Evolutionary conservation across 805 yeast genomes (phyloP), one percentile per base, ranked within the genome.

Genomic region (Candida awuae): DNA sequence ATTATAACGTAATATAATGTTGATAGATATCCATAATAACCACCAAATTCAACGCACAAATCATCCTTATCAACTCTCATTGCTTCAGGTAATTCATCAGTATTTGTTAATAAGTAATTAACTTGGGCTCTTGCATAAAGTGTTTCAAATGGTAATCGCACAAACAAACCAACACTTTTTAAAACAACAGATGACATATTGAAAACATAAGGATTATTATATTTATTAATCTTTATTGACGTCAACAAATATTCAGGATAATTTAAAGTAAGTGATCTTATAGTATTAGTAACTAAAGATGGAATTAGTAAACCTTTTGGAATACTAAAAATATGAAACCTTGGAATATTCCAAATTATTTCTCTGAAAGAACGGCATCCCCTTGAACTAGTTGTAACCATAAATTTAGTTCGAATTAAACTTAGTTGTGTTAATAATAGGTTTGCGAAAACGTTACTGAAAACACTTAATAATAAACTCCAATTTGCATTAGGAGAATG

Each of bases 101-200:
- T 62, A 18, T 51, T 48, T 0, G 54, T 51, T 17, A 81, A 49
- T 44, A 86, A 66, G 52, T 75, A 77, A 39, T 75, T 66, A 8
- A 86, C 75, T 56, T 90, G 97, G 13, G 90, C 87, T 47, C 96
- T 76, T 44, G 94, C 69, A 43, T 85, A 70, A 30, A 90, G 58
- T 12, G 94, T 87, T 53, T 90, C 98, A 37, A 87, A 71, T 3
- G 98, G 98, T 45, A 92, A 66, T 54, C 78, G 80, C 40, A 87
- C 68, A 44, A 81, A 74, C 29, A 90, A 67, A 48, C 86, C 94
- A 34, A 75, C 41, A 16, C 81, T 61, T 37, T 82, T 74, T n/a
- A 84, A 67, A 2, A 70, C 42, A 41, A 90, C 66, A 37, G 76
- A 74, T 22, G 75, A 66, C 7, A 79, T 45, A 20, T 79, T 76